Base-by-base conservation (phyloP, 306 rosid genomes). In the Argentina anserina region DNA sequence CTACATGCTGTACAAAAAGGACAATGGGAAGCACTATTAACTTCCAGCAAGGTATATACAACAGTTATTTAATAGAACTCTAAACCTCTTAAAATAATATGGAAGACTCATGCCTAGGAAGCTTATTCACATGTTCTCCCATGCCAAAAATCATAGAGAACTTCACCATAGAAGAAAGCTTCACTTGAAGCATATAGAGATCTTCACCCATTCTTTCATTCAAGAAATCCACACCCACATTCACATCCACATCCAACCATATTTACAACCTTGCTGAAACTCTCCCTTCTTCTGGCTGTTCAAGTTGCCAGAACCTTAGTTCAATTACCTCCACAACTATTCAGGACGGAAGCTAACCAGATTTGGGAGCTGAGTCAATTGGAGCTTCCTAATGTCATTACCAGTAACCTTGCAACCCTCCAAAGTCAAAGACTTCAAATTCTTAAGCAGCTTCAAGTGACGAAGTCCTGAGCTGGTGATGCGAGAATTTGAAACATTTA, bases 321-420 rank as follows among this genome's bases (percentile, higher is more conserved):
- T 26, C 36, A 26, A 52, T 26, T 18, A 65, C 62, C 61, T 23
- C 50, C 72, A 61, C 55, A 6, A 43, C 77, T 89, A 89, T 83
- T 87, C 96, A 0, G 98, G 97, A 29, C 97, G 88, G 86, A 89
- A 91, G 88, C 89, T 94, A 39, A 89, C 89, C 77, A 94, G 84
- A 75, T 94, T 83, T 1, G 91, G 97, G 65, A 94, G 96, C 85
- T 91, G 75, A 15, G 65, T 85, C 25, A 70, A 81, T 76, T 84
- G 91, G 75, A 94, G 90, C 87, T 84, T 91, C 89, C 83, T 89
- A 26, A 91, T 84, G 72, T 91, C 96, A 28, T 73, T 80, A 56
- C 85, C 89, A 21, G 95, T 82, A 67, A 94, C 96, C 86, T 86
- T 87, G 80, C 96, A 94, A 52, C 89, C 84, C 75, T 94, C 99